Evolutionary conservation across 164 flowering plant genomes (phyloP).

Genomic region (Buxus sempervirens): DNA sequence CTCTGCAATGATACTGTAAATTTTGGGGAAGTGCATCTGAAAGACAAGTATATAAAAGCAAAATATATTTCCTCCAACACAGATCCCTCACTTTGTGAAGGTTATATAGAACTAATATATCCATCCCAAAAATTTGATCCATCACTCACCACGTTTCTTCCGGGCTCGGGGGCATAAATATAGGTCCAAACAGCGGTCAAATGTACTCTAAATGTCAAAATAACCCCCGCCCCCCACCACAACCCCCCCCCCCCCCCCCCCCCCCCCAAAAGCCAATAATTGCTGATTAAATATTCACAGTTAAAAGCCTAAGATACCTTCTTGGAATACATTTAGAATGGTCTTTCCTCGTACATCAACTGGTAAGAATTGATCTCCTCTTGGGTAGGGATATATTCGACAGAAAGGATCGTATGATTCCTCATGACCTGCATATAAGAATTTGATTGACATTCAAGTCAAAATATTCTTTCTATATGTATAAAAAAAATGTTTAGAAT

Average conservation of each 20-base stretch:
- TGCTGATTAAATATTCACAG: not conserved
- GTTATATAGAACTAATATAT: not conserved
- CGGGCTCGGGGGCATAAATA: constrained; percentile 86
- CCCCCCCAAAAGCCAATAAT: not conserved
- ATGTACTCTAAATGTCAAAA: constrained; percentile 11
- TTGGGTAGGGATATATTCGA: constrained; percentile 89
- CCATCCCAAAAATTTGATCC: not conserved
- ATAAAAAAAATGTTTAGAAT: not conserved
- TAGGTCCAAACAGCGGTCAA: constrained; percentile 89
- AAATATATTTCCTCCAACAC: no score
- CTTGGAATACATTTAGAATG: constrained; percentile 52
- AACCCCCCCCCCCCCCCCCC: no score
- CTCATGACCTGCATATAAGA: constrained; percentile 70
- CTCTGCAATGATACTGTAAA: no score
- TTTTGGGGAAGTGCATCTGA: no score
- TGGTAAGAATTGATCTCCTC: constrained; percentile 85
- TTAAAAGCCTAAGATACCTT: not conserved
- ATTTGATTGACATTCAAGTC: not conserved
- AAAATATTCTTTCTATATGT: not conserved
- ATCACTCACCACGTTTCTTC: constrained; percentile 79
- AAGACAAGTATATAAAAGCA: no score
- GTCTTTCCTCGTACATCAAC: constrained; percentile 81
- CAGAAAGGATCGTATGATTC: constrained; percentile 89
- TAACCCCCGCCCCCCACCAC: not conserved
- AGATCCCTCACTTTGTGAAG: not conserved